Evolutionary conservation across 176 grass and related monocot species (phyloP), one percentile per base, ranked within the genome.

Genomic region (Oryza nivara): DNA sequence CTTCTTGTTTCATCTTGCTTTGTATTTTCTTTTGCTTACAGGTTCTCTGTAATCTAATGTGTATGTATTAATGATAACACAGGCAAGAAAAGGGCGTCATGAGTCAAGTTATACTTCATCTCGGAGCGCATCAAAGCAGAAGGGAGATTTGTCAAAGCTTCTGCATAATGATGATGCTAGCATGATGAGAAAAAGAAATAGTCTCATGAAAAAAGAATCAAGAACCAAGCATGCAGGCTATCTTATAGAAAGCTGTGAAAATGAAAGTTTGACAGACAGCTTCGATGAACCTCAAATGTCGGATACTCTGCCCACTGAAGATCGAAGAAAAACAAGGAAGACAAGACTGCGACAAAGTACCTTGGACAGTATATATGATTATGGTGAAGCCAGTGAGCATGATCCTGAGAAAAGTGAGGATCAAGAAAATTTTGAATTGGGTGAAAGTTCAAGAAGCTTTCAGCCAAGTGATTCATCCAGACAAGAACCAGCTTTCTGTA

Each of bases 41-140:
- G 36, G 26, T 38, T 10, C 19, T 67, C 20, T 86, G 60, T 73
- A 49, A 83, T 45, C 68, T 78, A 83, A 79, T 40, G 73, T 30
- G 9, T 74, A 60, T 28, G 9, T 74, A 61, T 82, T 68, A 41
- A 82, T 78, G 56, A 82, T 65, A 80, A 79, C 40, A 64, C 80
- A 89, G 91, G 51, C 68, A 82, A 88, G 74, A 36, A 20, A 82
- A 71, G 54, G 67, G 66, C 32, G 64, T 77, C 72, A 38, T 16
- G 65, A 66, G 11, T 93, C 82, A 79, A 76, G 43, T 26, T 64
- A 68, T 73, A 74, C 58, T 78, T 71, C 14, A 48, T 83, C 86
- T 67, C 56, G 34, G 58, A 73, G 63, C 65, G 82, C 66, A 90
- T 83, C 74, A 15, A 93, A 90, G 64, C 88, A 91, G n/a, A 89